These are phyloP conservation scores for Phytopythium aichiense DNA, from an alignment of 352 stramenopile species.

Conservation along the genomic window DNA sequence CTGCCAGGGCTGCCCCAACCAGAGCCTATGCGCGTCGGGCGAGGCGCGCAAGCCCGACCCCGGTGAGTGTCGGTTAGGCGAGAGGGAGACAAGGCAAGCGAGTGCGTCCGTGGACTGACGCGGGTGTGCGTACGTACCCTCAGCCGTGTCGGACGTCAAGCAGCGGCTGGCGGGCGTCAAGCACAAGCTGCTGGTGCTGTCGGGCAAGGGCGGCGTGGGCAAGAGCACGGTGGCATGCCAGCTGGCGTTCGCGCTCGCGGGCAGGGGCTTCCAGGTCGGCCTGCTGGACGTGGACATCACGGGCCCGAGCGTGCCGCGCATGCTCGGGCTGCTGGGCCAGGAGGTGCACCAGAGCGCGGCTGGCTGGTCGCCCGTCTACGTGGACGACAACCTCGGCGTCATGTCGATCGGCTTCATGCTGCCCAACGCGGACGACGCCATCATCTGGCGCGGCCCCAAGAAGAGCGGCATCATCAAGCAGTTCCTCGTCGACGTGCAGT, in stretches of 20 bases:
- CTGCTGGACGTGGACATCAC: conserved; percentile 99
- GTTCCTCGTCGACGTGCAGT: conserved; percentile 99
- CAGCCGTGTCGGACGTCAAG: conserved; percentile 86
- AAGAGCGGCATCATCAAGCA: conserved; percentile 99
- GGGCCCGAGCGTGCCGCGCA: conserved; percentile 96
- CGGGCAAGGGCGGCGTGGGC: conserved; percentile 98
- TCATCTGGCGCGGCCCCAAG: conserved; percentile 99
- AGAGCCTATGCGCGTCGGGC: conserved; percentile 93
- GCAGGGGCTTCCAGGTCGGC: conserved; percentile 93
- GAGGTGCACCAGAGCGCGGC: conserved; percentile 97
- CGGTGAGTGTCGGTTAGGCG: too few species aligned
- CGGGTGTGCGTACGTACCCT: not conserved
- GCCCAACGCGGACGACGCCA: conserved; percentile 95
- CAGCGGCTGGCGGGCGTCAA: conserved; percentile 82
- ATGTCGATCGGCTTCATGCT: conserved; percentile 99
- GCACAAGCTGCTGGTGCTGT: conserved; percentile 99
- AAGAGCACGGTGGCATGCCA: conserved; percentile 99
- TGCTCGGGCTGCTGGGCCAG: conserved; percentile 91
- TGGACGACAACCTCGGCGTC: conserved; percentile 97
- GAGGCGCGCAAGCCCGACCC: conserved; percentile 85
- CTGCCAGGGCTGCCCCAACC: conserved; percentile 98
- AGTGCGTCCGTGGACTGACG: conserved; percentile 51
- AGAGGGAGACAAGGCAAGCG: too few species aligned
- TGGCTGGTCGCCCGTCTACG: conserved; percentile 99
- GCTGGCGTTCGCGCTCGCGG: conserved; percentile 94